Evolutionary conservation across 176 grass and related monocot species (phyloP), one percentile per base, ranked within the genome.

Genomic region (Raddia distichophylla): DNA sequence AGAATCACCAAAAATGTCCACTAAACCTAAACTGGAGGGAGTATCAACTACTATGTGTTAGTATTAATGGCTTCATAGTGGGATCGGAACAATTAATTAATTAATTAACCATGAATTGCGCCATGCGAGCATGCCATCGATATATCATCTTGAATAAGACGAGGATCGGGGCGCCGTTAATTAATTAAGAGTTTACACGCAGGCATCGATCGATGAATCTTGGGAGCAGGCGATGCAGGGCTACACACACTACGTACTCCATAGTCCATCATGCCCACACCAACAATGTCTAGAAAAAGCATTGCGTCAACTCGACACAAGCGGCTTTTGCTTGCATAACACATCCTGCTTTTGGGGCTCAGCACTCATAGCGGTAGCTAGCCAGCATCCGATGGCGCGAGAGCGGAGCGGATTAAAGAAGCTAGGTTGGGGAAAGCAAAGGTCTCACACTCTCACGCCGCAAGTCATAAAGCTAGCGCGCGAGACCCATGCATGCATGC

Each of bases 341-440:
- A 54, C 49, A 64, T 40, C 79, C 73, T 72, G 73, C 58, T 83
- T 88, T 82, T 73, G 50, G 83, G 83, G 78, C 34, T 86, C 70
- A 74, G 12, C 59, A 81, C 83, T 82, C 78, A 89, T 85, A 73
- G 56, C 71, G 80, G 69, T 76, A 58, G 72, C 37, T 40, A 40
- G 72, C 37, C 4, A 40, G 37, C 78, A 77, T 82, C 77, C 77
- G 77, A 71, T 64, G 64, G 65, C 19, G 55, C 19, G 55, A 74
- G 16, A 22, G 50, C 15, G 83, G 83, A 73, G 50, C 15, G 83
- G 83, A 73, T 73, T 90, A 90, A 82, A 86, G 73, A 74, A 83
- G 77, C 17, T 5, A 76, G 83, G 66, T 52, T 82, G 65, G 78
- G 69, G 65, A 76, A 85, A 85, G 73, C 72, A 76, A 77, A 66